Percentiles rank a stretch among this genome's conserved stretches.
Evolutionary conservation across 768 basidiomycete species (phyloP).

Genomic region (Termitomyces sp.): DNA sequence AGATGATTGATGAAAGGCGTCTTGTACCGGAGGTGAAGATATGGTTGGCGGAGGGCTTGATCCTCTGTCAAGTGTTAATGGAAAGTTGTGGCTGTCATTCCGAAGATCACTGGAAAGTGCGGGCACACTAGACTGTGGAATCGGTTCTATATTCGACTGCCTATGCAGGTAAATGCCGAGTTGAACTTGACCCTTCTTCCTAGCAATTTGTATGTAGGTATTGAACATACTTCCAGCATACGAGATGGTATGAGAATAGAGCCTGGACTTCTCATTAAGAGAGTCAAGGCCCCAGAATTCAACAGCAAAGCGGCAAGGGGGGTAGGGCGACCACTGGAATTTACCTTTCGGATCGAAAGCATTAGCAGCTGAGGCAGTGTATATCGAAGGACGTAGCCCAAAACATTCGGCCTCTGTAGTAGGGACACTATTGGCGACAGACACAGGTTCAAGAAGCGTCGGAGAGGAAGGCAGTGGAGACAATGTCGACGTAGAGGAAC

Average conservation of each 20-base stretch:
- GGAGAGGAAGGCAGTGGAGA: conserved; percentile 22
- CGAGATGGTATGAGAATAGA: conserved; percentile 85
- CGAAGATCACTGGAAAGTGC: conserved; percentile 8
- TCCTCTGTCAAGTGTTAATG: conserved; percentile 19
- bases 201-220: conserved; percentile 83
- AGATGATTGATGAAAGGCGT: conserved; percentile 27
- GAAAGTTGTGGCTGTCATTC: conserved; percentile 6
- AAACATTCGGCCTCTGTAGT: conserved; percentile 55
- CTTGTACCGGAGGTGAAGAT: conserved; percentile 20
- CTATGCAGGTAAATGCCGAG: conserved; percentile 88
- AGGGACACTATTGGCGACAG: conserved; percentile 19
- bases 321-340: conserved; percentile 59
- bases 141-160: conserved; percentile 73
- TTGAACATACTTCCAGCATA: conserved; percentile 88
- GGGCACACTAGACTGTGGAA: conserved; percentile 68
- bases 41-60: conserved; percentile 25
- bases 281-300: conserved; percentile 87
- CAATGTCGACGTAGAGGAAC: conserved; percentile 13
- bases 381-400: conserved; percentile 47
- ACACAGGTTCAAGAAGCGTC: conserved; percentile 15
- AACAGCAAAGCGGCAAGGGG: conserved; percentile 80
- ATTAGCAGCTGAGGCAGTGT: conserved; percentile 35
- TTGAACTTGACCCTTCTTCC: conserved; percentile 70
- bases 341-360: conserved; percentile 39
- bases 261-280: conserved; percentile 78